Conservation (phyloP, 805 yeast genomes). For the Peterozyma toletana region DNA sequence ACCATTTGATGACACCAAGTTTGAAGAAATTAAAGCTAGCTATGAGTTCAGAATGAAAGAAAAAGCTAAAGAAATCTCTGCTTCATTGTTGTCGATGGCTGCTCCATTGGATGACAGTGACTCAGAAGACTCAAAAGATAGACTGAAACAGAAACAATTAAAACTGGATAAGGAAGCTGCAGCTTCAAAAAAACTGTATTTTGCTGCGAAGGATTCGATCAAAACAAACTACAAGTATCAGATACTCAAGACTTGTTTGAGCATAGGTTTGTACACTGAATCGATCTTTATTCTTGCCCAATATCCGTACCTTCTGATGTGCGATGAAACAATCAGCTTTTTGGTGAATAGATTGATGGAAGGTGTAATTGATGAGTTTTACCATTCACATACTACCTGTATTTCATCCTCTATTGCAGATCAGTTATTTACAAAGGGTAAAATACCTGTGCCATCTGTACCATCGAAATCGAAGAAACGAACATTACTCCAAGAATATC, state of each 20-base stretch:
- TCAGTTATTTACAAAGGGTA: constrained; percentile 16
- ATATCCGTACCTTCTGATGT: constrained; percentile 53
- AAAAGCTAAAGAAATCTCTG: constrained; percentile 52
- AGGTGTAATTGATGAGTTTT: constrained; percentile 42
- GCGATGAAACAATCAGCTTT: constrained; percentile 40
- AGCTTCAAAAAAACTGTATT: constrained; percentile 7
- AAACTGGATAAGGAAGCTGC: constrained; percentile 8
- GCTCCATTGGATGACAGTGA: constrained; percentile 74
- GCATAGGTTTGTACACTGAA: constrained; percentile 58
- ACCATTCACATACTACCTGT: constrained; percentile 16
- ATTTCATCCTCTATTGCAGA: constrained; percentile 5
- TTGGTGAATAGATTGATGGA: constrained; percentile 44
- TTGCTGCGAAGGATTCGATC: constrained; percentile 8
- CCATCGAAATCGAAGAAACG: constrained; percentile 2
- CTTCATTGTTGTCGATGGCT: constrained; percentile 81
- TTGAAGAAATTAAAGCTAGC: constrained; percentile 30
- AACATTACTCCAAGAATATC: background rate
- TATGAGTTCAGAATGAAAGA: constrained; percentile 45
- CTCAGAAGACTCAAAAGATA: constrained; percentile 29
- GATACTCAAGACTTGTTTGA: constrained; percentile 45
- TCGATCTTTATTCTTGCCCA: constrained; percentile 49
- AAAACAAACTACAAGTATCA: constrained; percentile 28
- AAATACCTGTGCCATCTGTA: constrained; percentile 17
- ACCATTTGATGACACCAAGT: constrained; percentile 37
- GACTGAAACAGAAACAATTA: background rate